Conservation (phyloP, 495 filamentous ascomycete genomes). For the Podospora pseudoanserina region DNA sequence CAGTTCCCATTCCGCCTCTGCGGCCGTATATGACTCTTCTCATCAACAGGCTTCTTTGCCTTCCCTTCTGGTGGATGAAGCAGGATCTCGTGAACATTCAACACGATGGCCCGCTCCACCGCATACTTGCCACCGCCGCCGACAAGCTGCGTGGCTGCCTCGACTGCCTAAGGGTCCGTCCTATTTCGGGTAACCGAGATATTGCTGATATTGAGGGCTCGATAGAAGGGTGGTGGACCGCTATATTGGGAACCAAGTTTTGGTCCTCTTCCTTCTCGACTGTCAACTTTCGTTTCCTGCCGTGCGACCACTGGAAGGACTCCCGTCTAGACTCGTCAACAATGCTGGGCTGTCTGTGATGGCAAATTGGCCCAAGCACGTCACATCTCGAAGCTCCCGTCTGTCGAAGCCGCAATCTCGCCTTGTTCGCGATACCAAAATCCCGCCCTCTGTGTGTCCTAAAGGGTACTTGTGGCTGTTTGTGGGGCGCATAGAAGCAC, state of each 20-base stretch:
- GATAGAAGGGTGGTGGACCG: conserved; percentile 16
- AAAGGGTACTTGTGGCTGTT: background rate
- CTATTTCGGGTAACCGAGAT: conserved; percentile 32
- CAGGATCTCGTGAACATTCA: conserved; percentile 6
- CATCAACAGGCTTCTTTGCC: conserved; percentile 4
- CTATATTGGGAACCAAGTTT: conserved; percentile 24
- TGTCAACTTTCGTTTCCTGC: conserved; percentile 4
- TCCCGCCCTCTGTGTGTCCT: background rate
- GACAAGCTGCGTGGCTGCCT: conserved; percentile 9
- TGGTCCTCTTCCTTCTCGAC: background rate
- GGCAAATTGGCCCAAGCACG: background rate
- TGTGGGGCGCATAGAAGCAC: background rate
- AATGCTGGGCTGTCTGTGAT: background rate
- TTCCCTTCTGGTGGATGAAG: conserved; percentile 19
- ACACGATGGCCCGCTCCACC: conserved; percentile 11
- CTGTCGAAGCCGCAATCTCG: background rate
- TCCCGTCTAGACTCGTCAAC: background rate
- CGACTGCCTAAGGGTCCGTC: conserved; percentile 13
- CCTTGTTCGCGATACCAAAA: conserved; percentile 3
- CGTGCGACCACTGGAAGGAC: conserved; percentile 10
- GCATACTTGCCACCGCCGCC: conserved; percentile 17
- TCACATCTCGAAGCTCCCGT: background rate
- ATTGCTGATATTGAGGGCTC: conserved; percentile 24
- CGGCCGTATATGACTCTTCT: conserved; percentile 10
- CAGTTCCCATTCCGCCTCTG: conserved; percentile 5